Conservation (phyloP, 2,329 filamentous ascomycete genomes). For the Penicillium italicum region DNA sequence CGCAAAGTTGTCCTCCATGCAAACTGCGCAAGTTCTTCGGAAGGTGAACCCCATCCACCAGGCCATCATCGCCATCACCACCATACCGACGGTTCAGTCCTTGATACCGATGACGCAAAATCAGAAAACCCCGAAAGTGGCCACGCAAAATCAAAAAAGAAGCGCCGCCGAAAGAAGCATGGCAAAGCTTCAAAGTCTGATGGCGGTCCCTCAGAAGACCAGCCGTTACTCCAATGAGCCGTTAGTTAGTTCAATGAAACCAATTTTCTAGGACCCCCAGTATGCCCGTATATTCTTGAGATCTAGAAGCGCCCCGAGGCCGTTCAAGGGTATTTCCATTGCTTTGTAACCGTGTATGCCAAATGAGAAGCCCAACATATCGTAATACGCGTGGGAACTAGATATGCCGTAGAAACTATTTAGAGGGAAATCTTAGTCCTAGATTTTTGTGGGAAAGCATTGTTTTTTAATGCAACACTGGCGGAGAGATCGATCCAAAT, state of each 20-base stretch:
- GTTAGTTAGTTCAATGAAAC: not conserved
- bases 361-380: not conserved
- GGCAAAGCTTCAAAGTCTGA: slow-evolving; percentile 12
- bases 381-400: not conserved
- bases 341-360: too few species aligned
- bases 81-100: not conserved
- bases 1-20: slow-evolving; percentile 73
- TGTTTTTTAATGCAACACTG: not conserved
- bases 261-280: not conserved
- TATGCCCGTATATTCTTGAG: not conserved
- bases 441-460: too few species aligned
- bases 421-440: not conserved
- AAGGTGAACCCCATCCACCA: slow-evolving; percentile 24
- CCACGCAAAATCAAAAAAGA: slow-evolving; percentile 13
- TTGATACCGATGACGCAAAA: not conserved
- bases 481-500: not conserved
- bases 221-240: slow-evolving; percentile 18
- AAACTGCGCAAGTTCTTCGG: slow-evolving; percentile 54
- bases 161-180: slow-evolving; percentile 25
- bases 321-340: not conserved
- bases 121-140: not conserved
- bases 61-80: slow-evolving; percentile 12
- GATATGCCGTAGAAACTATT: not conserved
- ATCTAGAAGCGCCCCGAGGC: not conserved
- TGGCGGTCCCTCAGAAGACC: slow-evolving; percentile 15